phyloP scores from a whole-genome alignment of 176 grass and related monocot species.

The Oryza glaberrima region DNA sequence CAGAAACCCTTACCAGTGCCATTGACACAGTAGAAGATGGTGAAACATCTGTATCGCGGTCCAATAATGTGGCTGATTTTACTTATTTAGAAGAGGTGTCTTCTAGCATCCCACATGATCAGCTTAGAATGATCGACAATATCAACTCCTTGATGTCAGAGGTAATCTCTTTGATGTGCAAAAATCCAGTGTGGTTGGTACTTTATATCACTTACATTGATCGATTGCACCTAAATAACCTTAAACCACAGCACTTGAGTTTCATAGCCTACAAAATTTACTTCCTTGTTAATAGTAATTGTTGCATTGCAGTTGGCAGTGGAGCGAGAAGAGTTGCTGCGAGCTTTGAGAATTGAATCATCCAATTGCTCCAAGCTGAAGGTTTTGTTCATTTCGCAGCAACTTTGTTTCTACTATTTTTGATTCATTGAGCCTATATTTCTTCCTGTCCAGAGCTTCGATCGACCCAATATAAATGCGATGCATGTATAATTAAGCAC shows the following conservation, averaged over 20 bases:
- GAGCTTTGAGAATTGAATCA: conserved; percentile 87
- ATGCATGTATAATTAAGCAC: conserved; percentile 28
- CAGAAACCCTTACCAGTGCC: conserved; percentile 46
- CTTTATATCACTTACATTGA: conserved; percentile 7
- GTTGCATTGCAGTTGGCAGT: conserved; percentile 77
- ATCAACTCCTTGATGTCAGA: conserved; percentile 78
- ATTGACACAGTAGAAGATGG: conserved; percentile 51
- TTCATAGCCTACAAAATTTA: conserved; percentile 22
- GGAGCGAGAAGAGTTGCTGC: conserved; percentile 92
- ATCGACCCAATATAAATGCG: conserved; percentile 9
- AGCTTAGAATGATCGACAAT: conserved; percentile 85
- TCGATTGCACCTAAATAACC: conserved; percentile 10
- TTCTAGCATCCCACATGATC: conserved; percentile 68
- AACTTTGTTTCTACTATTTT: conserved; percentile 30
- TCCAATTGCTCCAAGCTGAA: conserved; percentile 98
- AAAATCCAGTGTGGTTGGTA: not conserved
- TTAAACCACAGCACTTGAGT: conserved; percentile 1
- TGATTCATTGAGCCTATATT: not conserved
- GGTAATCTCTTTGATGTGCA: conserved; percentile 51
- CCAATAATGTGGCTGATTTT: conserved; percentile 49
- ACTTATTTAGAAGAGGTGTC: conserved; percentile 52
- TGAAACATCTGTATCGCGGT: conserved; percentile 46
- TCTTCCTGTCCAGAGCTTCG: not conserved
- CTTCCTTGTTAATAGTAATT: conserved; percentile 7
- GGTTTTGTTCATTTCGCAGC: conserved; percentile 50